A percentile compares a stretch with the other conserved stretches of the same genome.
Evolutionary conservation across 2,329 filamentous ascomycete genomes (phyloP).

Genomic region (Fusarium falciforme): DNA sequence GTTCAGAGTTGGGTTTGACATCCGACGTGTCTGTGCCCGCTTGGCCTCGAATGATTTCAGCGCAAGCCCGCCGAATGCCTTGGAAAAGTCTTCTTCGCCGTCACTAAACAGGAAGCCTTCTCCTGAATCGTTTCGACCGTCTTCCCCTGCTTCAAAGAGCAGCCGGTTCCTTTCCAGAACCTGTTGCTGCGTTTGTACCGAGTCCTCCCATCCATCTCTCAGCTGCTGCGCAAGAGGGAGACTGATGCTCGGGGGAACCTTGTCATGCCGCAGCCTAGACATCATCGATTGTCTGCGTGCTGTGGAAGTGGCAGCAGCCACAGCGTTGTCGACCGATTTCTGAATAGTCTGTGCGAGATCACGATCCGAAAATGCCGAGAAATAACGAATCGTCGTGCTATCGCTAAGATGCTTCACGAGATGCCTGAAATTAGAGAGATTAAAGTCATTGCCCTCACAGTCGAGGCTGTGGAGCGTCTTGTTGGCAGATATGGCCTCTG

Average conservation of each 20-base stretch:
- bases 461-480: slow-evolving; percentile 63
- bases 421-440: slow-evolving; percentile 62
- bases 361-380: slow-evolving; percentile 54
- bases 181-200: slow-evolving; percentile 47
- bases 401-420: slow-evolving; percentile 57
- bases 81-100: slow-evolving; percentile 45
- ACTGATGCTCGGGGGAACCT: slow-evolving; percentile 41
- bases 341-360: slow-evolving; percentile 52
- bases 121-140: slow-evolving; percentile 33
- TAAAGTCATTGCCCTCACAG: slow-evolving; percentile 66
- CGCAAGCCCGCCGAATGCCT: slow-evolving; percentile 53
- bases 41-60: slow-evolving; percentile 45
- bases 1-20: slow-evolving; percentile 30
- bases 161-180: slow-evolving; percentile 52
- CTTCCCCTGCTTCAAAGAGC: slow-evolving; percentile 43
- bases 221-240: slow-evolving; percentile 52
- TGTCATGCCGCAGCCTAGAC: slow-evolving; percentile 49
- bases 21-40: slow-evolving; percentile 37
- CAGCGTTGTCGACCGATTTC: slow-evolving; percentile 48
- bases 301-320: slow-evolving; percentile 38
- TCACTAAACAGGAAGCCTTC: slow-evolving; percentile 28
- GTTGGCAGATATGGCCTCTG: slow-evolving; percentile 62
- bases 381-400: slow-evolving; percentile 58
- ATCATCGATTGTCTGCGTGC: slow-evolving; percentile 51
- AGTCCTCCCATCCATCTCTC: slow-evolving; percentile 54